Evolutionary conservation across 2,329 filamentous ascomycete species (phyloP), one percentile per base, ranked within the genome.

Genomic region (Sordariomycetes sp.): DNA sequence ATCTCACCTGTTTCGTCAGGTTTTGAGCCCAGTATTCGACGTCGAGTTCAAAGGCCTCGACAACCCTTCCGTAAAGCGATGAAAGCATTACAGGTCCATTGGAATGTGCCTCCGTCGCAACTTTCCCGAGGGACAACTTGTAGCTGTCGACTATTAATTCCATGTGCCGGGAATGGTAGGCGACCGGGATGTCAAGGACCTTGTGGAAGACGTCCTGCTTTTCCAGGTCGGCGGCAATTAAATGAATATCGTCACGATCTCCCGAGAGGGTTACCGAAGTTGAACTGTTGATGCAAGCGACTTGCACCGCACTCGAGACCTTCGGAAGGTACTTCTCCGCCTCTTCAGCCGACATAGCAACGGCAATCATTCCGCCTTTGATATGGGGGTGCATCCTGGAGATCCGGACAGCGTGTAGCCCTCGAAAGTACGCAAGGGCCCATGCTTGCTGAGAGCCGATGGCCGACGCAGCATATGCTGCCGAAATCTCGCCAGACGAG

Each of bases 11-110:
- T 2, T 69, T 71, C 1, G 71, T 68, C 62, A 79, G 62, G 56
- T 79, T 79, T 2, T 67, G 62, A 2, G 68, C 66, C 77, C 77
- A 80, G 61, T 79, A 80, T 0, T 61, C 56, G 1, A 65, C 62
- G 8, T 65, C 64, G 1, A 76, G 60, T 3, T 67, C 61, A 3
- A 35, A 36, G 1, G 64, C 62, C 2, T 60, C 51, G n/a, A 69
- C 25, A 36, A 50, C 10, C 54, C 58, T 10, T 56, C 45, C 17
- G 58, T 34, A 5, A 15, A 57, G 55, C 17, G 55, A 57, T 3
- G 56, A 57, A 34, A 52, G 24, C 24, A 52, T 52, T 25, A 52
- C 13, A 3, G 51, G 24, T 5, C 45, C 45, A 22, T 50, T 39
- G 25, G 36, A 57, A 53, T 32, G 55, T 50, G 20, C 32, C 10